These are phyloP conservation scores for Pseudonitzschia pungens DNA, from an alignment of 108 stramenopile species.

Conservation along the genomic window DNA sequence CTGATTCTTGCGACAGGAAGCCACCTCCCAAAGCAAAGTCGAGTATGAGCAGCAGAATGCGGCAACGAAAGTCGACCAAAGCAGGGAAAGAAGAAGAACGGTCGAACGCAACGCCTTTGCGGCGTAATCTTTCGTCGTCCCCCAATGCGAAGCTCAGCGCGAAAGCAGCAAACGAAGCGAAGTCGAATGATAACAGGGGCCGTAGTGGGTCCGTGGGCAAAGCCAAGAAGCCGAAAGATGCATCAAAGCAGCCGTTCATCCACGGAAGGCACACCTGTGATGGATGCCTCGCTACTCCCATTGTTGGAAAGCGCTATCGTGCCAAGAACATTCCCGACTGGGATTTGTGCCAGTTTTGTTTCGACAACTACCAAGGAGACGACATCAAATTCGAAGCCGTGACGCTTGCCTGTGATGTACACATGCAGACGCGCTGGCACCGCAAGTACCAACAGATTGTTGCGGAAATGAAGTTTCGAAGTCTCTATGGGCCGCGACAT, in stretches of 20 bases:
- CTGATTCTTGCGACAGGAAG: too few relatives aligned
- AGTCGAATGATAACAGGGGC: neutral
- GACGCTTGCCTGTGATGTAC: conserved; percentile 63
- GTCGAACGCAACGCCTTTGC: too few relatives aligned
- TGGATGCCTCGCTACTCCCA: conserved; percentile 74
- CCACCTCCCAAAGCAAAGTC: neutral
- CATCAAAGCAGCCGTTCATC: conserved; percentile 48
- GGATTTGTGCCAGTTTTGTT: conserved; percentile 76
- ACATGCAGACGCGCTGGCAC: conserved; percentile 74
- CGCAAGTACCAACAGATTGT: conserved; percentile 11
- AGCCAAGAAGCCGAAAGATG: neutral
- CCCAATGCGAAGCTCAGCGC: neutral
- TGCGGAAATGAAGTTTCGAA: neutral
- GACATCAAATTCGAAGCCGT: conserved; percentile 67
- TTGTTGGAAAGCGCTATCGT: conserved; percentile 81
- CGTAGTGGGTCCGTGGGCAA: neutral
- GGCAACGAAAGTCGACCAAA: too few relatives aligned
- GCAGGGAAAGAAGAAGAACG: too few relatives aligned
- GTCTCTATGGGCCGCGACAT: neutral
- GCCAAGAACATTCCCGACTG: conserved; percentile 79
- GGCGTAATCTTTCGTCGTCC: neutral
- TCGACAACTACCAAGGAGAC: conserved; percentile 64
- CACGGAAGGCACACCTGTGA: conserved; percentile 90
- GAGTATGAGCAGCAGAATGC: too few relatives aligned
- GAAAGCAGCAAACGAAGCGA: neutral